These are phyloP conservation scores for Alloascoidea africana DNA, from an alignment of 805 yeast species.

Conservation along the genomic window DNA sequence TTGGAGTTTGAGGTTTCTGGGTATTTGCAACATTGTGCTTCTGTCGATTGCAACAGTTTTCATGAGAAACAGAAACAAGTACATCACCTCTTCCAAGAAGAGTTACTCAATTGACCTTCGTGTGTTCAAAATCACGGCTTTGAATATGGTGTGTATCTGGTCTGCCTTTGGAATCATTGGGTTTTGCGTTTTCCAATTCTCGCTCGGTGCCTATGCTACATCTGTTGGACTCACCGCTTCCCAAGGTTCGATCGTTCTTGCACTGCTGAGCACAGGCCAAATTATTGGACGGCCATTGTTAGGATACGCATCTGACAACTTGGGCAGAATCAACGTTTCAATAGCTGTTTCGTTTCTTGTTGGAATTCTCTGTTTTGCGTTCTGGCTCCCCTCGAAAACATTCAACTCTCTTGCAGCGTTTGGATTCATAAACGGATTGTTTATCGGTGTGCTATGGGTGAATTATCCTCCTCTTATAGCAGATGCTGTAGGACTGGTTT, in stretches of 20 bases:
- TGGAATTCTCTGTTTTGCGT: too few relatives aligned
- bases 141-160: constrained; percentile 22
- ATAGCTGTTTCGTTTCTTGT: too few relatives aligned
- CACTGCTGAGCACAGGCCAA: constrained; percentile 30
- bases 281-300: constrained; percentile 32
- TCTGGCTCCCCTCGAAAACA: too few relatives aligned
- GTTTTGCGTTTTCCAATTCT: constrained; percentile 28
- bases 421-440: too few relatives aligned
- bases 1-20: constrained; percentile 27
- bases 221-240: constrained; percentile 28
- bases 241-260: constrained; percentile 30
- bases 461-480: too few relatives aligned
- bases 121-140: constrained; percentile 18
- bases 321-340: too few relatives aligned
- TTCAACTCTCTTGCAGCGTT: too few relatives aligned
- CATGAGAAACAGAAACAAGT: constrained; percentile 26
- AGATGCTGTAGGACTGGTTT: too few relatives aligned
- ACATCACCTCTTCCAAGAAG: constrained; percentile 11
- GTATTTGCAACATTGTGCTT: constrained; percentile 22
- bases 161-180: constrained; percentile 21
- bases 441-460: too few relatives aligned
- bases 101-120: constrained; percentile 20
- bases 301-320: constrained; percentile 29
- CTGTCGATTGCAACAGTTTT: constrained; percentile 25
- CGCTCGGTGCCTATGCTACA: constrained; percentile 30